Evolutionary conservation across 2,329 filamentous ascomycete species (phyloP), one percentile per base, ranked within the genome.

Genomic region (Diplodia seriata): DNA sequence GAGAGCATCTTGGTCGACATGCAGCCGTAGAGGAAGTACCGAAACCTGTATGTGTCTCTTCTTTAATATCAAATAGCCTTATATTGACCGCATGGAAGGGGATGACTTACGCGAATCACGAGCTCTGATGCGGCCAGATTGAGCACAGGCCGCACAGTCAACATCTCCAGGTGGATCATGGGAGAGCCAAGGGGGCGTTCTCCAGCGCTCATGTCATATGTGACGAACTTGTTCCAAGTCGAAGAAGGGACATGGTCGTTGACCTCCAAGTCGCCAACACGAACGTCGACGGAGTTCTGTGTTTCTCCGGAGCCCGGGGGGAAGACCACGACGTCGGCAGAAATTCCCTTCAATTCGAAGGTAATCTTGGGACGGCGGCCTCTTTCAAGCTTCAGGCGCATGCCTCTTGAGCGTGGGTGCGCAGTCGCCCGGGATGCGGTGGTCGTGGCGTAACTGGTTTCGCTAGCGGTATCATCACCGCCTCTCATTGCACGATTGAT

Each of bases 181-280:
- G 89, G 93, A 15, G 90, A 91, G 20, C 90, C 91, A 79, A 92
- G 90, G 79, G 98, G 93, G 59, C 94, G 88, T 74, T 92, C 89
- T n/a, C 91, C 92, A 12, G 90, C 90, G 75, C 96, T 93, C 69
- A 91, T 89, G 81, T 97, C 91, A 74, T 97, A 97, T 0, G 94
- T 98, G 15, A 93, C 90, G 80, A 99, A 99, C 77, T 97, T 99
- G 78, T 92, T 96, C 96, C 96, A 99, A 0, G 94, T 97, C 3
- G 95, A 99, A 0, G 93, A 94, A 1, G 93, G 93, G 2, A 99
- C 87, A 75, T 97, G 93, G 77, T 99, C 95, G 70, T 95, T 97
- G 18, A 99, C 89, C 72, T 97, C 94, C 14, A 99, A 83, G 68
- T 95, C 90, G 49, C 88, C 86, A 12, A 99, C 84, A 9, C 93